Base-by-base conservation (phyloP, 2,329 filamentous ascomycete species). In the Metarhizium sp. region DNA sequence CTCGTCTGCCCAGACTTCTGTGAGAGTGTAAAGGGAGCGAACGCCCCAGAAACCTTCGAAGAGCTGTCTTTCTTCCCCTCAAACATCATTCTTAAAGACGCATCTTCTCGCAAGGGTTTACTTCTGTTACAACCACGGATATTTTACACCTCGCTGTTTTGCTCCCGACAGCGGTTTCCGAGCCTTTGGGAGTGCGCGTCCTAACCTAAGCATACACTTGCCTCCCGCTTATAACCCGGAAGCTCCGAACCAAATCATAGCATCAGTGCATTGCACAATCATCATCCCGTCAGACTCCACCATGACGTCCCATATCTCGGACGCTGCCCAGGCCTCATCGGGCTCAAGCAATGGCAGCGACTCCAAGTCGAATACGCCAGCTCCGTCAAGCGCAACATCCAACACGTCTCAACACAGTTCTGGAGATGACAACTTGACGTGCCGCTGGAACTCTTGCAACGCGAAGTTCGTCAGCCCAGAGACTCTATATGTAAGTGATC, bases 371-470 rank as follows among this genome's bases (percentile, higher is more conserved):
- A 77, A 73, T 54, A 81, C 79, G 2, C 78, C 79, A 3, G 78
- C 76, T 2, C 75, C 78, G 2, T 75, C 75, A 2, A 76, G 75
- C 25, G 69, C 73, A n/a, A 71, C 76, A 7, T 76, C 75, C 48
- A 74, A 73, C 55, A 72, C 72, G 6, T 73, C 75, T 10, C 71
- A 75, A 61, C 72, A 73, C 55, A 70, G 69, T 57, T 57, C 60
- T 54, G 70, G 61, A 48, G 75, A 80, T 36, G 81, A 84, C 60
- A 80, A 78, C 63, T 75, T 85, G 38, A 75, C 76, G 54, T 85
- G 82, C 68, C 79, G 80, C 61, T 85, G 82, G 82, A 76, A 76
- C 58, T 71, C 73, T 53, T 85, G 82, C 64, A 75, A 74, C 63
- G 78, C 83, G 63, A 81, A 80, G 61, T 85, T 85, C 63, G 71